phyloP scores from a whole-genome alignment of 495 filamentous ascomycete species.

The Trichocladium antarcticum region DNA sequence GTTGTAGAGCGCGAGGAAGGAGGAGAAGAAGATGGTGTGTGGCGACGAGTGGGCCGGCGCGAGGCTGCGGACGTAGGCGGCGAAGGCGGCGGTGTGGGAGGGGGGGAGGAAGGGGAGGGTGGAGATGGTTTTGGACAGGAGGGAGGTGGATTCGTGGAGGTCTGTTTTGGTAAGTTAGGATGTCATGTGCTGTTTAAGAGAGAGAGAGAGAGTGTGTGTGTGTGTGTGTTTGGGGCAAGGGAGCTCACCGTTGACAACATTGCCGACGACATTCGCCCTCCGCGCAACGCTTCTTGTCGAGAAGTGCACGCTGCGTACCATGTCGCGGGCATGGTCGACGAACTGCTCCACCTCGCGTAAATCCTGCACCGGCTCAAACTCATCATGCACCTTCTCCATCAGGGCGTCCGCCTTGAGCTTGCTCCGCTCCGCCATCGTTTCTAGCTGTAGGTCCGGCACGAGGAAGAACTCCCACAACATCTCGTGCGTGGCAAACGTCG shows the following conservation, averaged over 20 bases:
- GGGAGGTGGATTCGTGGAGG: slow-evolving; percentile 52
- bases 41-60: slow-evolving; percentile 64
- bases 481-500: slow-evolving; percentile 93
- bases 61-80: slow-evolving; percentile 56
- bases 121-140: slow-evolving; percentile 47
- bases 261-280: slow-evolving; percentile 48
- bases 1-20: slow-evolving; percentile 61
- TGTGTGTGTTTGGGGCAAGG: too few relatives aligned
- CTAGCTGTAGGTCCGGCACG: slow-evolving; percentile 82
- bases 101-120: slow-evolving; percentile 56
- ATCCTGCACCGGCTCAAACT: slow-evolving; percentile 74
- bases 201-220: slow-evolving; percentile 24
- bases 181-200: slow-evolving; percentile 13
- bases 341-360: slow-evolving; percentile 90
- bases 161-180: slow-evolving; percentile 41
- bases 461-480: slow-evolving; percentile 99
- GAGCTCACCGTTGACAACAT: slow-evolving; percentile 43
- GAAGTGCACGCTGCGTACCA: slow-evolving; percentile 70
- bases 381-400: slow-evolving; percentile 73
- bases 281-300: slow-evolving; percentile 72
- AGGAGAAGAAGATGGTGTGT: slow-evolving; percentile 57
- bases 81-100: slow-evolving; percentile 57
- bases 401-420: slow-evolving; percentile 73
- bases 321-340: slow-evolving; percentile 76
- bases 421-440: slow-evolving; percentile 82